Conservation (phyloP, 1,139 yeast genomes). For the Kodamaea derodonti region DNA sequence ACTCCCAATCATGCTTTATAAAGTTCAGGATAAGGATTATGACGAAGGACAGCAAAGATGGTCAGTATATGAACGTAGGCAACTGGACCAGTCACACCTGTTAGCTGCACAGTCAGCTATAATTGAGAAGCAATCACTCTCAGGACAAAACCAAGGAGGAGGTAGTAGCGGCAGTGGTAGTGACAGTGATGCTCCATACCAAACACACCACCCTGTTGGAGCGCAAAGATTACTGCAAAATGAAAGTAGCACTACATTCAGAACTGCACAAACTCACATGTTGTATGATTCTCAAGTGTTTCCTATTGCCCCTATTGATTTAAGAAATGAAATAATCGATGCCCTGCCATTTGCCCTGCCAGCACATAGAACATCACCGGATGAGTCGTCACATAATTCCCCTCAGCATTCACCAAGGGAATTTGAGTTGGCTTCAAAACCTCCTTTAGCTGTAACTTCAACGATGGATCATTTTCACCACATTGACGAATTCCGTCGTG, state of each 20-base stretch:
- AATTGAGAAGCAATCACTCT: background rate
- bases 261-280: background rate
- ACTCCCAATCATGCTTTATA: constrained; percentile 28
- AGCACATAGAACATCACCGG: background rate
- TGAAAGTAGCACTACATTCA: background rate
- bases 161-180: constrained; percentile 6
- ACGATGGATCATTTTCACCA: constrained; percentile 6
- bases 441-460: background rate
- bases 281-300: background rate
- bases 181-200: constrained; percentile 1
- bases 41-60: constrained; percentile 25
- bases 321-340: background rate
- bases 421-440: background rate
- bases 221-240: background rate
- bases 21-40: constrained; percentile 26
- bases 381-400: background rate
- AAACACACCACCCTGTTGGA: background rate
- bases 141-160: background rate
- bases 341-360: constrained; percentile 1
- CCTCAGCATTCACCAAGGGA: background rate
- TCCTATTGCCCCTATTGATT: background rate
- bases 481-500: constrained; percentile 14
- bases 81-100: background rate
- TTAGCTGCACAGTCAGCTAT: constrained; percentile 4
- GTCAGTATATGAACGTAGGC: constrained; percentile 22